A percentile compares a stretch with the other conserved stretches of the same genome.
Evolutionary conservation across 2,329 filamentous ascomycete genomes (phyloP).

Genomic region (Pseudofabraea citricarpa): DNA sequence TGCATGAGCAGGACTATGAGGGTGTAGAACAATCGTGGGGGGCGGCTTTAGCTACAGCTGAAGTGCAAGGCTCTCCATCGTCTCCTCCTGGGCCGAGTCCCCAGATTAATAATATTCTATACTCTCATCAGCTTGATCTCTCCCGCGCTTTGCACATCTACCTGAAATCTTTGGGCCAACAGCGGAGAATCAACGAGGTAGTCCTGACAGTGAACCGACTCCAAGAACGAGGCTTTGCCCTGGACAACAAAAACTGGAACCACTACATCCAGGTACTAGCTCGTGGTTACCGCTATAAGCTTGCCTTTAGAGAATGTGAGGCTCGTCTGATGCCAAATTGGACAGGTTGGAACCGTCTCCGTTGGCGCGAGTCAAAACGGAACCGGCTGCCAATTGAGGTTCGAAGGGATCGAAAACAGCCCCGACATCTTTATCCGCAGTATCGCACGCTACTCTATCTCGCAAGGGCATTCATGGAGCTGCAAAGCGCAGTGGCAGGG

Average conservation of each 20-base stretch:
- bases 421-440: slow-evolving; percentile 22
- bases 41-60: slow-evolving; percentile 49
- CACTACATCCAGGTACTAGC: slow-evolving; percentile 66
- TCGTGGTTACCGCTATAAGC: slow-evolving; percentile 49
- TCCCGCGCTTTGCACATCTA: slow-evolving; percentile 38
- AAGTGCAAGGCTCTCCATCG: slow-evolving; percentile 34
- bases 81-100: slow-evolving; percentile 6
- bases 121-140: slow-evolving; percentile 34
- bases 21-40: slow-evolving; percentile 65
- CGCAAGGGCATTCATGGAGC: slow-evolving; percentile 19
- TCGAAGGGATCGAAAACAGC: slow-evolving; percentile 15
- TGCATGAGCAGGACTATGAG: slow-evolving; percentile 50
- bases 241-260: slow-evolving; percentile 81
- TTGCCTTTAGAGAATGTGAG: slow-evolving; percentile 75
- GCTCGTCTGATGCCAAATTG: slow-evolving; percentile 72
- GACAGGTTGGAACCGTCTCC: slow-evolving; percentile 58
- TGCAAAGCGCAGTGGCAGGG: slow-evolving; percentile 22
- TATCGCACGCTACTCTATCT: slow-evolving; percentile 24
- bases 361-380: slow-evolving; percentile 16
- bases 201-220: slow-evolving; percentile 45
- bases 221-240: slow-evolving; percentile 58
- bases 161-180: slow-evolving; percentile 44
- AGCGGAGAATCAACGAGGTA: slow-evolving; percentile 48
- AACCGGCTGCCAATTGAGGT: slow-evolving; percentile 21
- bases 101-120: slow-evolving; percentile 6